Conservation (phyloP, 2,329 filamentous ascomycete species). For the Calonectria hawksworthii region DNA sequence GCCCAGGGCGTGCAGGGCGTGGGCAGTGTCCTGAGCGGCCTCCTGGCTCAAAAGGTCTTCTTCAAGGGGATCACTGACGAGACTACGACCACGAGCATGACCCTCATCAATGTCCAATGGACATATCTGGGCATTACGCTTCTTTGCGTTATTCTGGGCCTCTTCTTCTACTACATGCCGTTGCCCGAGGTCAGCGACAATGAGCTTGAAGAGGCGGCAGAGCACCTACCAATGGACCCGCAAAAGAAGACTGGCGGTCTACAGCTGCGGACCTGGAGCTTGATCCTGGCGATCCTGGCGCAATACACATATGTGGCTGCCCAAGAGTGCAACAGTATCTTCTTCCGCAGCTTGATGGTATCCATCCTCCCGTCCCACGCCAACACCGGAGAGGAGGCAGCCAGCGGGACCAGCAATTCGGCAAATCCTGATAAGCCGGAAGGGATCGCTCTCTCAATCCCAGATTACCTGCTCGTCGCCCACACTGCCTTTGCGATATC, state of each 20-base stretch:
- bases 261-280: constrained; percentile 67
- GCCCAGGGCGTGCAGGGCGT: constrained; percentile 84
- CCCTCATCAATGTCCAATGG: constrained; percentile 84
- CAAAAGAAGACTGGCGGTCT: constrained; percentile 65
- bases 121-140: constrained; percentile 86
- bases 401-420: constrained; percentile 44
- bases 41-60: constrained; percentile 81
- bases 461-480: constrained; percentile 79
- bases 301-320: constrained; percentile 86
- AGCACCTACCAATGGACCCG: constrained; percentile 64
- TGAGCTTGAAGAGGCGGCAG: constrained; percentile 65
- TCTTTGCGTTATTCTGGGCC: constrained; percentile 78
- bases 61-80: constrained; percentile 70
- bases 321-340: constrained; percentile 76
- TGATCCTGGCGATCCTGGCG: constrained; percentile 79
- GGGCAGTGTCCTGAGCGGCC: constrained; percentile 78
- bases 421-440: constrained; percentile 52
- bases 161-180: constrained; percentile 79
- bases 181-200: constrained; percentile 72
- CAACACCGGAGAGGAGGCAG: constrained; percentile 36
- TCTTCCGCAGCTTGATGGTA: constrained; percentile 67
- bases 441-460: constrained; percentile 66
- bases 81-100: constrained; percentile 51
- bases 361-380: constrained; percentile 52
- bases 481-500: constrained; percentile 81